Evolutionary conservation across 176 grass and related monocot genomes (phyloP).

Genomic region (Miscanthus lutarioriparius): DNA sequence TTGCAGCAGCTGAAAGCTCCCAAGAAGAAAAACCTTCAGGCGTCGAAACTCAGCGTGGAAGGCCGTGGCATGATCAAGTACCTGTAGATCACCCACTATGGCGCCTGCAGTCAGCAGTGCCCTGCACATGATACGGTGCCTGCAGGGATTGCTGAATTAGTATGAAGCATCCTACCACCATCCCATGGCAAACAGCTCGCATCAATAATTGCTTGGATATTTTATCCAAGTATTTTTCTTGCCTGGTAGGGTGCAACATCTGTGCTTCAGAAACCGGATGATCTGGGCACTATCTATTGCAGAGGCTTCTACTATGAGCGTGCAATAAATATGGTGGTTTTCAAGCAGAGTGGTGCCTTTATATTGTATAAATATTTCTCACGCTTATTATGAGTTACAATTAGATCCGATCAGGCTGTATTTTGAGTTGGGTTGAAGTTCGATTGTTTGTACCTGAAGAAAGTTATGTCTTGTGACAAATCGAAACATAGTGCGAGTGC

Average conservation of each 20-base stretch:
- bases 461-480: neutral
- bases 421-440: neutral
- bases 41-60: constrained; percentile 90
- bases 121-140: neutral
- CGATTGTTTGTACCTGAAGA: neutral
- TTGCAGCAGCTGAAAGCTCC: constrained; percentile 83
- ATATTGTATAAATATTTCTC: constrained; percentile 36
- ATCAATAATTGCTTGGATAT: constrained; percentile 39
- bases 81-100: constrained; percentile 41
- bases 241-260: constrained; percentile 28
- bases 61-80: constrained; percentile 96
- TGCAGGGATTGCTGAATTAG: constrained; percentile 8
- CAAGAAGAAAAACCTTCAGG: constrained; percentile 96
- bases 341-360: constrained; percentile 20
- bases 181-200: neutral
- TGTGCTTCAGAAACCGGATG: neutral
- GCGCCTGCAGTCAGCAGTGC: neutral
- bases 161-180: neutral
- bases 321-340: constrained; percentile 7
- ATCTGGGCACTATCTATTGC: neutral
- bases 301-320: neutral
- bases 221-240: constrained; percentile 36
- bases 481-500: neutral
- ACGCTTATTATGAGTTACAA: constrained; percentile 24
- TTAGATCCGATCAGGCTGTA: too few relatives aligned